Base-by-base conservation (phyloP, 2,329 filamentous ascomycete genomes). In the Curvularia hawaiiensis region DNA sequence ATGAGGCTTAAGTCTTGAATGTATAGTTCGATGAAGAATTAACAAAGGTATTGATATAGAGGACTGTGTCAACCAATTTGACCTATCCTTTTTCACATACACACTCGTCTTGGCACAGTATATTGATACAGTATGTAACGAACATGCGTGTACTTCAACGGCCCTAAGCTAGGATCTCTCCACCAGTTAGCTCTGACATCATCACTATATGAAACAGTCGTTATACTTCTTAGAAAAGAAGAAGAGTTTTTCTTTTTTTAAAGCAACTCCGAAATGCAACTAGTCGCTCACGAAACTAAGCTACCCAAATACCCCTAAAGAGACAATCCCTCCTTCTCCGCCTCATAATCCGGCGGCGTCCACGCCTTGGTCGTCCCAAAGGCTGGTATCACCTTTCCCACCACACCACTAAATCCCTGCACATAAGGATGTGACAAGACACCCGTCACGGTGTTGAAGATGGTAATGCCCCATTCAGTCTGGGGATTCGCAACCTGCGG, bases 401-500 rank as follows among this genome's bases (percentile, higher is more conserved):
- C 9, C 18, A 63, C 12, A 10, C 62, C 48, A n/a, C 64, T 58
- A 38, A 65, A 48, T 2, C 22, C 40, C 14, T 58, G 59, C 22
- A 61, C 40, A 18, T 60, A 50, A 2, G 56, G 53, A 50, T 59
- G 60, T n/a, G 63, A 61, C 11, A 66, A 28, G 7, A 66, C 28
- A 0, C 68, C 64, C n/a, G 58, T 58, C 4, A 61, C 33, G 3
- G 58, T 57, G 38, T 66, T 65, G 22, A 71, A 51, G 2, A 67
- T 20, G 20, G 48, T 53, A 3, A 74, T 54, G 0, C 68, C 70
- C 62, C 61, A 69, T 8, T 54, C 59, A 1, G 60, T 72, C 43
- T 70, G 68, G 14, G 71, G 71, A 45, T 67, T 70, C 0, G 59
- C 61, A 12, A 69, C 43, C 18, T 68, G 64, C 12, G 70, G 69